These are phyloP conservation scores for Salix arbutifolia DNA, from an alignment of 345 rosid species.

Conservation along the genomic window DNA sequence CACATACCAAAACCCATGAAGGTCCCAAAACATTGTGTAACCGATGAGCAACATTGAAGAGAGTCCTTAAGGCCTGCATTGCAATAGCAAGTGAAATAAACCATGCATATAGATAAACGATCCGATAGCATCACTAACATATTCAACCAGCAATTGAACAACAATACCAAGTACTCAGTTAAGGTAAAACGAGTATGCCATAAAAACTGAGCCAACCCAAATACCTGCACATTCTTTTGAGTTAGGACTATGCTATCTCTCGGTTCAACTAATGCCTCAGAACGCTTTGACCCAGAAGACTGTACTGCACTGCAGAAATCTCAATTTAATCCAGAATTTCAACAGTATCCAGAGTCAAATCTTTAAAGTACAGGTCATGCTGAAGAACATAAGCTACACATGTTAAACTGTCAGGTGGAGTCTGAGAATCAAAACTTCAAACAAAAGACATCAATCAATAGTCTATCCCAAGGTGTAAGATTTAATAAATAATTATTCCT, in stretches of 20 bases:
- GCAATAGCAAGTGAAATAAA: constrained; percentile 31
- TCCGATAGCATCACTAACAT: constrained; percentile 5
- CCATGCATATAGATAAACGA: constrained; percentile 8
- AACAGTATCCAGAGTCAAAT: background rate
- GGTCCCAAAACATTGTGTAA: constrained; percentile 93
- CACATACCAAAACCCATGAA: constrained; percentile 97
- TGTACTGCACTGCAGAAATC: constrained; percentile 51
- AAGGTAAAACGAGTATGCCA: constrained; percentile 3
- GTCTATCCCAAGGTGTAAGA: no score
- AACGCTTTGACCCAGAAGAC: constrained; percentile 83
- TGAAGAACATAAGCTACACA: background rate
- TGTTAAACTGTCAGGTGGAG: background rate
- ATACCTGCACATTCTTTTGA: constrained; percentile 96
- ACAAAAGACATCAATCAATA: no score
- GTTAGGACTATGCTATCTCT: constrained; percentile 76
- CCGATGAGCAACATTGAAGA: constrained; percentile 92
- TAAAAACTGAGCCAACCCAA: constrained; percentile 7
- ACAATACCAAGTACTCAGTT: background rate
- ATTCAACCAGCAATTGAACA: constrained; percentile 1
- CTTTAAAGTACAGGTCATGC: background rate
- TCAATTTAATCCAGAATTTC: constrained; percentile 33
- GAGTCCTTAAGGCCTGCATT: constrained; percentile 83
- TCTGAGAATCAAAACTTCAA: no score
- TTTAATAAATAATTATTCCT: no score
- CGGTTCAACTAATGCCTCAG: constrained; percentile 62